Conservation (phyloP, 495 filamentous ascomycete genomes). For the Schizothecium vesticola region DNA sequence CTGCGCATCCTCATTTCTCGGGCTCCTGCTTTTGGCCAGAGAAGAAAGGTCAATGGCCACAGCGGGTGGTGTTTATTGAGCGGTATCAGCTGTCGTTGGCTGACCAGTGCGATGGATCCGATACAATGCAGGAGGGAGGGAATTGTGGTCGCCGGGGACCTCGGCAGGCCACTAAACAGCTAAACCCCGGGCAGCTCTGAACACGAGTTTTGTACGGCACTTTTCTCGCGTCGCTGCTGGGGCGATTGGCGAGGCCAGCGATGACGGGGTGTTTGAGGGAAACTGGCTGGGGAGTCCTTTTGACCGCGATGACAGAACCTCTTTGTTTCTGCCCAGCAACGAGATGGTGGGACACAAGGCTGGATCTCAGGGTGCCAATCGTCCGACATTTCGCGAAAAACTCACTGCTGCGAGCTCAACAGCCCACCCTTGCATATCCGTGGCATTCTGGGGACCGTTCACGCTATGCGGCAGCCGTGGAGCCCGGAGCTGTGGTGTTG, state of each 20-base stretch:
- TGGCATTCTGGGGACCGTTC: not conserved
- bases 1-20: conserved; percentile 8
- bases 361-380: no score
- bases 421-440: not conserved
- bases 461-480: not conserved
- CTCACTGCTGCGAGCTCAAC: no score
- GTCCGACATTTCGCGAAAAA: no score
- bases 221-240: not conserved
- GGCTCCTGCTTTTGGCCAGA: not conserved
- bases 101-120: not conserved
- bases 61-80: not conserved
- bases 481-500: not conserved
- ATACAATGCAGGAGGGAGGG: not conserved
- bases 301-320: not conserved
- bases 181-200: not conserved
- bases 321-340: not conserved
- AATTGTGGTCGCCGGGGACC: not conserved
- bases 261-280: not conserved
- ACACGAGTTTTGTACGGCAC: not conserved
- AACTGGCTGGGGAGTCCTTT: not conserved
- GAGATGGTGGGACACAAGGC: no score
- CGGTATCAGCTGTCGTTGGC: not conserved
- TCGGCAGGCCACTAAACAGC: not conserved
- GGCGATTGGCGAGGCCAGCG: conserved; percentile 9
- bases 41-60: not conserved